Base-by-base conservation (phyloP, 106 monocot species). In the Apostasia shenzhenica region DNA sequence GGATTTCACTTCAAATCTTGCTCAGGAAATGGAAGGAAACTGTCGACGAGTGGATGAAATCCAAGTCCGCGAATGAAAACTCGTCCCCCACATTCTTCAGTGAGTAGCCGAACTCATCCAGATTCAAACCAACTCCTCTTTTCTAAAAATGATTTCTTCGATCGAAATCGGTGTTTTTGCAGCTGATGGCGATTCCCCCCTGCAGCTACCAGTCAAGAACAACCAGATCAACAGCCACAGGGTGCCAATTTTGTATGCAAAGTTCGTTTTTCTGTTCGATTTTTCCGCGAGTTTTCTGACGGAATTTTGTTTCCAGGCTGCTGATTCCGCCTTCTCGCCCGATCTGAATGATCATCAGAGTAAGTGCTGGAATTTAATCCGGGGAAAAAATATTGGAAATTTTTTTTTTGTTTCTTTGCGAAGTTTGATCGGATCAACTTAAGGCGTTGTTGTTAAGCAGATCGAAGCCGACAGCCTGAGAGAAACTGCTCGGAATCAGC, bases 21-120 rank as follows among this genome's bases (percentile, higher is more conserved):
- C 48, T 14, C 81, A 85, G 85, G 70, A 88, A 84, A 45, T 88
- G 87, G 87, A 88, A 88, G 50, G 87, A 83, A 11, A 67, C 81
- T 5, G 83, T 88, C 8, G 83, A 83, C 52, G 83, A 88, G 6
- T 83, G 81, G 83, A 83, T 81, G 68, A 88, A 84, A 68, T 40
- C 44, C 6, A 83, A 72, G 73, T 61, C 82, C 3, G 55, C 78
- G 9, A 50, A 71, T 65, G 78, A 74, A 44, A 11, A 65, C 0
- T 66, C 79, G 42, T 66, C 74, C 2, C 70, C 82, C 54, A 63
- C 82, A 38, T 73, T 76, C 65, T 82, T 77, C 55, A 77, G 79
- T 82, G 77, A 39, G 82, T 79, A 14, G 61, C 41, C 5, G 4
- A 53, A 76, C 75, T 61, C 61, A 69, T 37, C 41, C 26, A 13